phyloP scores from a whole-genome alignment of 2,329 filamentous ascomycete species.

The Trichoderma atroviride region DNA sequence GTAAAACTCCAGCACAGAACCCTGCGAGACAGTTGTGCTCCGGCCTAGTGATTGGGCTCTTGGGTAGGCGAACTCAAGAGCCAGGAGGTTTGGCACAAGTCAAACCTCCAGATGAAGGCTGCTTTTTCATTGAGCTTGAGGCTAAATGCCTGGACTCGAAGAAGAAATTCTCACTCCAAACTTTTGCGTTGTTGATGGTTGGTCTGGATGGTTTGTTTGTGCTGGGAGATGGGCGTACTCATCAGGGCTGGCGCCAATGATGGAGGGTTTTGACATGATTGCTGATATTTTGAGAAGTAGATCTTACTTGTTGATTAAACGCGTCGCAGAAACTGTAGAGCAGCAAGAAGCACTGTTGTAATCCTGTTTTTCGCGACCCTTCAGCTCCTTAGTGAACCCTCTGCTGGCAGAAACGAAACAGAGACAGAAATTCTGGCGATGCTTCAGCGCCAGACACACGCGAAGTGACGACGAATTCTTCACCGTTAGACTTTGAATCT shows the following conservation, averaged over 20 bases:
- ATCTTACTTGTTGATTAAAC: neutral
- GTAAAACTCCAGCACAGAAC: neutral
- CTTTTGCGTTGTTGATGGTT: neutral
- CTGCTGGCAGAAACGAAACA: neutral
- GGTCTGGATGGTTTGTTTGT: neutral
- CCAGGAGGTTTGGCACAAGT: neutral
- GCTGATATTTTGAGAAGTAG: neutral
- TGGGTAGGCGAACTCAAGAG: neutral
- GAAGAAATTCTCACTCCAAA: conserved; percentile 23
- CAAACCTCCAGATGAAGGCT: conserved; percentile 6
- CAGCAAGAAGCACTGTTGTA: neutral
- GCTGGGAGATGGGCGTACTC: neutral
- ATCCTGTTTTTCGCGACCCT: neutral
- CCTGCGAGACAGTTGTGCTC: conserved; percentile 11
- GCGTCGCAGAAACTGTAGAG: neutral
- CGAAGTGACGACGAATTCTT: neutral
- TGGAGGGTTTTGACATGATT: neutral
- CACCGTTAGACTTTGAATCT: neutral
- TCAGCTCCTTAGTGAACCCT: neutral
- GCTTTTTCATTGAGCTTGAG: conserved; percentile 29
- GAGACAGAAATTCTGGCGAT: neutral
- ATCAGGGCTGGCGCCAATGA: neutral
- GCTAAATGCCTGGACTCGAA: conserved; percentile 28
- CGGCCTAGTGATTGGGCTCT: conserved; percentile 11
- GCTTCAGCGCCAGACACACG: neutral